phyloP scores from a whole-genome alignment of 2,329 filamentous ascomycete species.

The Bipolaris cookei region DNA sequence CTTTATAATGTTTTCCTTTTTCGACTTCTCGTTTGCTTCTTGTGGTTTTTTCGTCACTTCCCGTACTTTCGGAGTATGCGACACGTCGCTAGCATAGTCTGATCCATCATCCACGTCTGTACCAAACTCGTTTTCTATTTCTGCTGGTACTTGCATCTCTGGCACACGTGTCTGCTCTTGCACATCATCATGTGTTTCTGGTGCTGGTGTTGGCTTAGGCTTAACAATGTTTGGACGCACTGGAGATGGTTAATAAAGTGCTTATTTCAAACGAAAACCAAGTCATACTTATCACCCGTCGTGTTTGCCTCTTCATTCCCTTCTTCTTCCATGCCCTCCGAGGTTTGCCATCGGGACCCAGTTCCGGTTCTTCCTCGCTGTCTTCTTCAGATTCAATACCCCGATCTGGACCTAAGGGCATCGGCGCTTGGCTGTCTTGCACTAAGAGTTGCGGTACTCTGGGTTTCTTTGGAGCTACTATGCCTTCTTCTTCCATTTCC shows the following conservation, averaged over 20 bases:
- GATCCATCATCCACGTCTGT: slow-evolving; percentile 47
- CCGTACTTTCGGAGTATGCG: slow-evolving; percentile 42
- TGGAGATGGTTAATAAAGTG: slow-evolving; percentile 31
- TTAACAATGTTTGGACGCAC: slow-evolving; percentile 49
- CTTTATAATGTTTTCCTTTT: slow-evolving; percentile 42
- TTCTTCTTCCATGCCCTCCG: slow-evolving; percentile 78
- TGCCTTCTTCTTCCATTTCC: slow-evolving; percentile 57
- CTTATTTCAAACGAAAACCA: neutral
- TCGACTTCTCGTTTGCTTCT: slow-evolving; percentile 18
- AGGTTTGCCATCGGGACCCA: slow-evolving; percentile 65
- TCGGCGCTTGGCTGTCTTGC: slow-evolving; percentile 52
- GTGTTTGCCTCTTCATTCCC: slow-evolving; percentile 79
- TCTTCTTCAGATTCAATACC: slow-evolving; percentile 64
- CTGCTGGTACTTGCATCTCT: slow-evolving; percentile 36
- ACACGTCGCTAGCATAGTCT: slow-evolving; percentile 52
- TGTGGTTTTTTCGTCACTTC: slow-evolving; percentile 28
- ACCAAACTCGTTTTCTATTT: slow-evolving; percentile 42
- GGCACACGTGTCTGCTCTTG: slow-evolving; percentile 52
- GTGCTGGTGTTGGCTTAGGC: slow-evolving; percentile 52
- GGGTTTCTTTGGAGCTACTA: slow-evolving; percentile 32
- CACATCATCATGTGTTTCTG: slow-evolving; percentile 33
- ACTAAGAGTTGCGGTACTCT: slow-evolving; percentile 47
- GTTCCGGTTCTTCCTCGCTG: slow-evolving; percentile 51
- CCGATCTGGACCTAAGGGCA: slow-evolving; percentile 56
- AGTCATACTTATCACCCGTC: slow-evolving; percentile 63